Evolutionary conservation across 2,329 filamentous ascomycete species (phyloP).

Genomic region (Nigrospora osmanthi): DNA sequence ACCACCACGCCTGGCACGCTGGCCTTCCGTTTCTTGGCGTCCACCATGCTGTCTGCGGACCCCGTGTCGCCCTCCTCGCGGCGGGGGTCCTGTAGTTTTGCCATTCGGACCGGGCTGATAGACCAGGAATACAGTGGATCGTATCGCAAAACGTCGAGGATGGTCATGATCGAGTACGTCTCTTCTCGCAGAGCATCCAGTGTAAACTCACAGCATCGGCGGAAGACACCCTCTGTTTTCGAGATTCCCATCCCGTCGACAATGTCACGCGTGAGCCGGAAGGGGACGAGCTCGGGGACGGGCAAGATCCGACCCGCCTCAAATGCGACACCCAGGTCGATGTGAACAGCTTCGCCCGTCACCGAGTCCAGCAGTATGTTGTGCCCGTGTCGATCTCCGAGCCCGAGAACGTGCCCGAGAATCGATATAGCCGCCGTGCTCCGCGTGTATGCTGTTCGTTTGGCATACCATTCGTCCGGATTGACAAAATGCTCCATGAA

Average conservation of each 20-base stretch:
- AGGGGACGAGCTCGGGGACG: constrained; percentile 91
- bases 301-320: constrained; percentile 93
- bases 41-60: constrained; percentile 29
- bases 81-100: constrained; percentile 56
- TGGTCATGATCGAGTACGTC: constrained; percentile 95
- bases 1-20: constrained; percentile 22
- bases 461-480: constrained; percentile 92
- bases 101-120: constrained; percentile 62
- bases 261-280: constrained; percentile 87
- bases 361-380: constrained; percentile 90
- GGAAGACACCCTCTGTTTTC: constrained; percentile 90
- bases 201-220: constrained; percentile 97
- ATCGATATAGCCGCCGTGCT: constrained; percentile 94
- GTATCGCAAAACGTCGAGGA: constrained; percentile 94
- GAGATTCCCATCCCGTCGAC: constrained; percentile 97
- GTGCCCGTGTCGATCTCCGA: constrained; percentile 92
- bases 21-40: constrained; percentile 29
- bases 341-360: constrained; percentile 91
- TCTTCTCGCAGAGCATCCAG: constrained; percentile 92
- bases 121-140: constrained; percentile 97
- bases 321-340: constrained; percentile 94
- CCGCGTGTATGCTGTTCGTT: constrained; percentile 82
- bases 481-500: constrained; percentile 93
- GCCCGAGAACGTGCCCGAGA: constrained; percentile 82
- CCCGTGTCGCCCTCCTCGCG: constrained; percentile 33